Evolutionary conservation across 2,329 filamentous ascomycete species (phyloP).

Genomic region (Paraphaeosphaeria sporulosa): DNA sequence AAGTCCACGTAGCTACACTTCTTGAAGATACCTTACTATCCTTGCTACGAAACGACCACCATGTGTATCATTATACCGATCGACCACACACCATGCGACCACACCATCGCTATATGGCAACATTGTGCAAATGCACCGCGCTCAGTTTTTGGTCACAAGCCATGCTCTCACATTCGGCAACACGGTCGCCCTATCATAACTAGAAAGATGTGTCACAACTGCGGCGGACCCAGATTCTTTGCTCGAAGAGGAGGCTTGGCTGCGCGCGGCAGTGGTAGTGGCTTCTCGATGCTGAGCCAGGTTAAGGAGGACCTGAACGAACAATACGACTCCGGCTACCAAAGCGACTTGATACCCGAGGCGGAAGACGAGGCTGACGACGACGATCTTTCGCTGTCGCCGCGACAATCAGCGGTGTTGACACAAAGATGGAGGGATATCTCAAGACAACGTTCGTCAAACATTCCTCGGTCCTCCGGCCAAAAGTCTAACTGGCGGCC

Average conservation of each 20-base stretch:
- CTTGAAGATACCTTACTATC: not conserved
- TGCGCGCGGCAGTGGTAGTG: constrained; percentile 30
- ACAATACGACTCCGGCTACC: constrained; percentile 28
- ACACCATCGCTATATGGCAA: constrained; percentile 33
- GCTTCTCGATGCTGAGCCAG: constrained; percentile 15
- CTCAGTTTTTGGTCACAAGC: constrained; percentile 18
- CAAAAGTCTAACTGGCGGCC: constrained; percentile 33
- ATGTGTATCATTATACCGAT: constrained; percentile 37
- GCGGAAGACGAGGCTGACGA: constrained; percentile 25
- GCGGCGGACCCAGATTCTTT: constrained; percentile 31
- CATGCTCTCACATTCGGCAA: constrained; percentile 29
- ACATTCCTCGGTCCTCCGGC: constrained; percentile 21
- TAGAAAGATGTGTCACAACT: constrained; percentile 27
- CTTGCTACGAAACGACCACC: not conserved
- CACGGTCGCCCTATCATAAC: constrained; percentile 28
- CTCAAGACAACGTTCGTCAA: constrained; percentile 18
- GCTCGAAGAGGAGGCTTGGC: constrained; percentile 36
- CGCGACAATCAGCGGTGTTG: constrained; percentile 20
- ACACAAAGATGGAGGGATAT: constrained; percentile 12
- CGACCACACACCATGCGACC: constrained; percentile 30
- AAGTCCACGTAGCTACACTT: not conserved
- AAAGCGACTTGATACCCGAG: constrained; percentile 27
- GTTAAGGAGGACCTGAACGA: constrained; percentile 18
- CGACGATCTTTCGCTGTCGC: constrained; percentile 25
- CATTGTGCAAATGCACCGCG: constrained; percentile 29